These are phyloP conservation scores for Dactylellina haptotyla DNA, from an alignment of 2,329 filamentous ascomycete species.

Conservation along the genomic window DNA sequence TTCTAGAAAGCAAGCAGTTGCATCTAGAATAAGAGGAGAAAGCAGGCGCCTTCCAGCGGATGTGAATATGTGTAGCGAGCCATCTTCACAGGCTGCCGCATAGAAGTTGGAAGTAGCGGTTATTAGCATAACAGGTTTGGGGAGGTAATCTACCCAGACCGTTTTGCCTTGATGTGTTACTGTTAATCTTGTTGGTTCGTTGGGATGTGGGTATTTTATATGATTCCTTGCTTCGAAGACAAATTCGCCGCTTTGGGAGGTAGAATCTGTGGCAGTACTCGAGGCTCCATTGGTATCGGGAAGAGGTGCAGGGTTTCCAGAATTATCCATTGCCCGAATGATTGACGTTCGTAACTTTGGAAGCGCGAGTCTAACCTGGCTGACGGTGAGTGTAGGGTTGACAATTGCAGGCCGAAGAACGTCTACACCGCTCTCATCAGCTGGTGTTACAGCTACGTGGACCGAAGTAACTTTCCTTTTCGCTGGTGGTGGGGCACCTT, in stretches of 20 bases:
- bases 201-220: conserved; percentile 68
- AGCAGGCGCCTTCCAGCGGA: conserved; percentile 86
- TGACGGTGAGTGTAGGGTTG: conserved; percentile 81
- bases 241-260: conserved; percentile 65
- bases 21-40: conserved; percentile 85
- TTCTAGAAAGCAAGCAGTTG: conserved; percentile 93
- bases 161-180: conserved; percentile 81
- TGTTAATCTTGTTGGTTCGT: conserved; percentile 85
- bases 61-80: conserved; percentile 88
- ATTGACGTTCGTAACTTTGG: conserved; percentile 87
- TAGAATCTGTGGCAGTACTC: conserved; percentile 59
- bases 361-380: conserved; percentile 85
- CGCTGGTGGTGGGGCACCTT: conserved; percentile 63
- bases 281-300: conserved; percentile 53
- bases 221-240: conserved; percentile 92
- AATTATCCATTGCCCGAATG: conserved; percentile 76
- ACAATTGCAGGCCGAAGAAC: conserved; percentile 87
- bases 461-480: conserved; percentile 69
- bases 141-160: conserved; percentile 94
- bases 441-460: conserved; percentile 76
- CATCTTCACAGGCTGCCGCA: conserved; percentile 92
- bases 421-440: conserved; percentile 79
- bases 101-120: conserved; percentile 92
- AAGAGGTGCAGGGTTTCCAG: conserved; percentile 58
- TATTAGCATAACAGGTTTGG: conserved; percentile 84